Evolutionary conservation across 2,329 filamentous ascomycete genomes (phyloP).

Genomic region (Fusarium pseudonygamai): DNA sequence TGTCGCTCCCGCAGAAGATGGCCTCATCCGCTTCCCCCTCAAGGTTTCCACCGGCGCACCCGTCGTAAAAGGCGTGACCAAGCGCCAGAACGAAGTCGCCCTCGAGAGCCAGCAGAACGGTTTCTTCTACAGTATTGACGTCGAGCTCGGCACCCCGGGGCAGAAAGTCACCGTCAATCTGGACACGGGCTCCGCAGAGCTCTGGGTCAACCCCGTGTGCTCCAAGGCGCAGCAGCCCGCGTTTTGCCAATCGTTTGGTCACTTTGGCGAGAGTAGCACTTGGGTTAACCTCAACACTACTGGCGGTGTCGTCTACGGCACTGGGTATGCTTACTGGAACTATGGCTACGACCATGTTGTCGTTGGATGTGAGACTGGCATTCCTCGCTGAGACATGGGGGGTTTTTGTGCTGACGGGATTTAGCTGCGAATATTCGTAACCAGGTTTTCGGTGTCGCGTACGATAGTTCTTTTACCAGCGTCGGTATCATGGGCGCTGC

Average conservation of each 20-base stretch:
- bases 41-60: conserved; percentile 42
- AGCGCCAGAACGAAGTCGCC: conserved; percentile 44
- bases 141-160: conserved; percentile 51
- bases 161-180: conserved; percentile 52
- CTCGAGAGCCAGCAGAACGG: conserved; percentile 43
- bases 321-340: conserved; percentile 46
- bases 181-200: conserved; percentile 54
- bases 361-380: conserved; percentile 45
- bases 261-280: conserved; percentile 46
- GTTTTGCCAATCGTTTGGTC: conserved; percentile 44
- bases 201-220: conserved; percentile 56
- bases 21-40: conserved; percentile 45
- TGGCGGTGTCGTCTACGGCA: conserved; percentile 45
- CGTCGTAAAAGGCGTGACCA: conserved; percentile 40
- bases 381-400: not conserved
- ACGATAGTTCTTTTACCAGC: conserved; percentile 42
- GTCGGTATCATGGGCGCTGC: conserved; percentile 50
- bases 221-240: conserved; percentile 41
- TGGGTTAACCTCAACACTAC: conserved; percentile 41
- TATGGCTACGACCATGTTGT: conserved; percentile 49
- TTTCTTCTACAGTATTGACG: conserved; percentile 52
- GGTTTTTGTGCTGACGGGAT: not conserved
- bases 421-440: conserved; percentile 46
- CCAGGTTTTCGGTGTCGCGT: conserved; percentile 51
- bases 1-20: conserved; percentile 25